Evolutionary conservation across 1,139 yeast species (phyloP).

Genomic region (Yamadazyma kanchanaburiensis): DNA sequence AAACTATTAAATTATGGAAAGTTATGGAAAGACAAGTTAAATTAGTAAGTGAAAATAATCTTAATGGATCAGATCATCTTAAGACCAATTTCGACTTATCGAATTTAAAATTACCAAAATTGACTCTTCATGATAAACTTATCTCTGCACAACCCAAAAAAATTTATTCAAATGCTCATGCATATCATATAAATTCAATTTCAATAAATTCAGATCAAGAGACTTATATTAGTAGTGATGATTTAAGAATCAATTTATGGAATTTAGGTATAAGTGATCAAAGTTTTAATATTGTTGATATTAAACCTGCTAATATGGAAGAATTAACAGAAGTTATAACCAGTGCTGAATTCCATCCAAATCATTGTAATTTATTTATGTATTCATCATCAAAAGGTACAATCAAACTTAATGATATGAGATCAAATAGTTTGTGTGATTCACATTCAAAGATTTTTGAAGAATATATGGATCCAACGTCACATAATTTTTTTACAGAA

Average conservation of each 20-base stretch:
- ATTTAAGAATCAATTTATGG: constrained; percentile 94
- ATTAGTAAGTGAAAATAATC: constrained; percentile 87
- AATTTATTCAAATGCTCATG: constrained; percentile 93
- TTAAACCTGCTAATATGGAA: constrained; percentile 98
- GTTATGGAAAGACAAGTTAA: constrained; percentile 88
- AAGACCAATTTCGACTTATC: constrained; percentile 19
- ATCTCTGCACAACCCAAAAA: constrained; percentile 93
- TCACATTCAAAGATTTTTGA: constrained; percentile 85
- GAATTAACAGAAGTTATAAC: constrained; percentile 98
- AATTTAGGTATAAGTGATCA: constrained; percentile 92
- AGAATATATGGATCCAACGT: constrained; percentile 88
- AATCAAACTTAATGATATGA: constrained; percentile 93
- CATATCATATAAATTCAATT: constrained; percentile 95
- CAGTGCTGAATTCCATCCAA: constrained; percentile 96
- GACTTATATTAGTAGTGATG: constrained; percentile 91
- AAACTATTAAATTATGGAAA: constrained; percentile 97
- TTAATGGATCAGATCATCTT: constrained; percentile 41
- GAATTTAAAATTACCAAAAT: constrained; percentile 73
- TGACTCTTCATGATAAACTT: constrained; percentile 89
- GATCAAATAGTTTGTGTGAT: constrained; percentile 93
- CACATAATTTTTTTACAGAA: constrained; percentile 95
- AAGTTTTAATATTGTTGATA: constrained; percentile 94
- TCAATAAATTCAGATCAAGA: constrained; percentile 95
- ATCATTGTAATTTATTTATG: constrained; percentile 89
- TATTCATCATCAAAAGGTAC: constrained; percentile 97